A percentile compares a stretch with the other conserved stretches of the same genome.
Evolutionary conservation across 371 early-diverging fungal species (phyloP).

Genomic region (Smittium mucronatum): DNA sequence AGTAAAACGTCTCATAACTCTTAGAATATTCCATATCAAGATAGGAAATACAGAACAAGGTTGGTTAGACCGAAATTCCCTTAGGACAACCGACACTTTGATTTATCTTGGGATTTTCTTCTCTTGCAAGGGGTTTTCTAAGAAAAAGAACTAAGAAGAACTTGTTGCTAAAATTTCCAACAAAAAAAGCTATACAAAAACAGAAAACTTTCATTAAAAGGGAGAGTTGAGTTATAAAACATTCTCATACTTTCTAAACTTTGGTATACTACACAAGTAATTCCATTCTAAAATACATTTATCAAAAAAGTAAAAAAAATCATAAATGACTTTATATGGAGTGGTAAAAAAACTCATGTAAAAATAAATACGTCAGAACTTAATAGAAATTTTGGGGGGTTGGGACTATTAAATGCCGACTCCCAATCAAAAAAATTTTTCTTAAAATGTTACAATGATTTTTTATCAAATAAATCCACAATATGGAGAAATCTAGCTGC

Average conservation of each 20-base stretch:
- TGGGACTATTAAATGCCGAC: not conserved
- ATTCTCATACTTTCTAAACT: not conserved
- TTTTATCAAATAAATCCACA: not conserved
- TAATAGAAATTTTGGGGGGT: not conserved
- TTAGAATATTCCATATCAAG: not conserved
- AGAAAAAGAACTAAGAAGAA: not conserved
- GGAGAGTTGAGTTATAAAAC: not conserved
- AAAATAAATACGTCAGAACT: not conserved
- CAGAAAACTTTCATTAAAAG: not conserved
- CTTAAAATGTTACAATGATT: not conserved
- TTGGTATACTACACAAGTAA: not conserved
- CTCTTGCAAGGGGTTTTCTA: not conserved
- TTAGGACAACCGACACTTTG: not conserved
- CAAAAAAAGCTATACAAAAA: not conserved
- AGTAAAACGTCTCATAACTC: no score
- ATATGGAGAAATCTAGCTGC: not conserved
- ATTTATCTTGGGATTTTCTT: not conserved
- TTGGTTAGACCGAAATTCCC: not conserved
- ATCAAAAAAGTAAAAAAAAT: not conserved
- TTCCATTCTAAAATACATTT: not conserved
- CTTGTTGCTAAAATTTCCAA: not conserved
- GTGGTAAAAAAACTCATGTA: not conserved
- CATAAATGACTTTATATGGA: not conserved
- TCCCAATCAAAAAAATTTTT: not conserved
- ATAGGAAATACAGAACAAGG: not conserved